These are phyloP conservation scores for Kuraishia borneana DNA, from an alignment of 805 yeast genomes.

Conservation along the genomic window DNA sequence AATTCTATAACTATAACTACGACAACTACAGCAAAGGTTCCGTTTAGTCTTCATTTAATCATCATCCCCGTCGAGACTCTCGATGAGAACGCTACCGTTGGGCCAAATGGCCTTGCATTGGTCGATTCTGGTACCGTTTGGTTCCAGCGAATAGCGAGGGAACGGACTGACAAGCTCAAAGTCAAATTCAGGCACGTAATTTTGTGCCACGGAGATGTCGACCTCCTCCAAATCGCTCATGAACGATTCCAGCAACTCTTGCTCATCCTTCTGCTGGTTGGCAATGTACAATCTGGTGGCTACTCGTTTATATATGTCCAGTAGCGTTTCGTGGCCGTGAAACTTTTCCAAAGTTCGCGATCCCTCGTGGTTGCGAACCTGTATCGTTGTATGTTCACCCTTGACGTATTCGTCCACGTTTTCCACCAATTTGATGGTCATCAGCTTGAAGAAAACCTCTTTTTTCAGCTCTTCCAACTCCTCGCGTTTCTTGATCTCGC, in stretches of 20 bases:
- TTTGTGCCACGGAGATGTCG: conserved; percentile 4
- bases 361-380: conserved; percentile 46
- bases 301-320: conserved; percentile 39
- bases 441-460: conserved; percentile 10
- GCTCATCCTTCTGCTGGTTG: not conserved
- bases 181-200: conserved; percentile 13
- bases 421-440: conserved; percentile 7
- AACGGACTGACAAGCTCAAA: conserved; percentile 24
- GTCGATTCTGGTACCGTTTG: conserved; percentile 9
- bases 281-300: conserved; percentile 24
- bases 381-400: conserved; percentile 28
- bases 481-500: conserved; percentile 27
- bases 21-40: not conserved
- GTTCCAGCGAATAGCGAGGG: conserved; percentile 19
- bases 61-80: conserved; percentile 8
- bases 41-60: conserved; percentile 5
- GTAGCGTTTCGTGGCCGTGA: conserved; percentile 22
- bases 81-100: conserved; percentile 23
- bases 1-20: not conserved
- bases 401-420: conserved; percentile 9
- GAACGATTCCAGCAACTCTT: conserved; percentile 6
- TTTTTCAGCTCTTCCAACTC: conserved; percentile 6
- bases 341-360: conserved; percentile 35
- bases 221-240: conserved; percentile 3
- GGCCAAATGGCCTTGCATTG: conserved; percentile 23